These are phyloP conservation scores for Euptelea pleiosperma DNA, from an alignment of 164 flowering plant species.

Conservation along the genomic window DNA sequence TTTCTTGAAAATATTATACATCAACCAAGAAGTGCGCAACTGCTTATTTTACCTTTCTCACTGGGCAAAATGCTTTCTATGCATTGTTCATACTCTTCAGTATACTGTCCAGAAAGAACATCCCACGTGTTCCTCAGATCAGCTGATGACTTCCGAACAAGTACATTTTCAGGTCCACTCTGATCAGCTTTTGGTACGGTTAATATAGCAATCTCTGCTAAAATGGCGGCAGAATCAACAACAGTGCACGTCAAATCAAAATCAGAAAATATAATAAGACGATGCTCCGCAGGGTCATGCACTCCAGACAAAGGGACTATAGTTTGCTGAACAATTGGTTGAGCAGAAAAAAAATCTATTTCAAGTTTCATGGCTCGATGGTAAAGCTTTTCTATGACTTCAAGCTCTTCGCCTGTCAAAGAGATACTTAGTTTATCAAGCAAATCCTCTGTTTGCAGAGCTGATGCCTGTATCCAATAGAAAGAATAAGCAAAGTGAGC, in stretches of 20 bases:
- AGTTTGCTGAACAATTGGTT: conserved; percentile 59
- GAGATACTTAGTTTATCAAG: conserved; percentile 89
- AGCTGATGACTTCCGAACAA: conserved; percentile 61
- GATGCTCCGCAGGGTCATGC: conserved; percentile 44
- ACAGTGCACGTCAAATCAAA: conserved; percentile 95
- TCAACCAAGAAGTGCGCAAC: neutral
- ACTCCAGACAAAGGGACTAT: conserved; percentile 64
- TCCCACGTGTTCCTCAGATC: conserved; percentile 82
- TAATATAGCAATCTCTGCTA: conserved; percentile 90
- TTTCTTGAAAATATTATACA: neutral
- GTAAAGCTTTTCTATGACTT: conserved; percentile 86
- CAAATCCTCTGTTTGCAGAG: conserved; percentile 76
- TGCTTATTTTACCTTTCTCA: conserved; percentile 43
- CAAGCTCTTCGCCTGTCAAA: conserved; percentile 94
- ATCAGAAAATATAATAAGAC: conserved; percentile 75
- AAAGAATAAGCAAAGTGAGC: conserved; percentile 14
- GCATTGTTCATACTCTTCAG: conserved; percentile 91
- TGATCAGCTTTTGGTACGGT: conserved; percentile 77
- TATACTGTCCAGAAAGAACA: conserved; percentile 65
- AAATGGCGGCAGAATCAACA: conserved; percentile 92
- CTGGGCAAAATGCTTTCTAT: conserved; percentile 59
- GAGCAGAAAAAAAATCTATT: conserved; percentile 76
- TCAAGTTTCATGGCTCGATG: conserved; percentile 89
- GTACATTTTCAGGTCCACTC: conserved; percentile 35
- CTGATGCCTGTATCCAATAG: conserved; percentile 50